phyloP scores from a whole-genome alignment of 345 rosid genomes.

The Eucalyptus cloeziana region DNA sequence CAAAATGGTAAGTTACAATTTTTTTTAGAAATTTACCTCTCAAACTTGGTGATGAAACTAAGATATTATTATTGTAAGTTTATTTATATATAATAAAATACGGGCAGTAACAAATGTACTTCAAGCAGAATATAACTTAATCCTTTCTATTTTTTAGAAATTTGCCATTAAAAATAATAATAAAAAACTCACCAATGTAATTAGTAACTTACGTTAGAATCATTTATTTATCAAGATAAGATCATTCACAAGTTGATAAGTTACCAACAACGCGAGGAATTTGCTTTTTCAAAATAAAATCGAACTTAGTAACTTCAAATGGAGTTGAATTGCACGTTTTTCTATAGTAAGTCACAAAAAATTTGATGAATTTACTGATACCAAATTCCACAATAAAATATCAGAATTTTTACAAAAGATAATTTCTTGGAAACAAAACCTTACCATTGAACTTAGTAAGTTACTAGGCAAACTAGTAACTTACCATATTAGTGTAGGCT shows the following conservation, averaged over 20 bases:
- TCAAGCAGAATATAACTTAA: too few relatives aligned
- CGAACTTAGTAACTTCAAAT: not conserved
- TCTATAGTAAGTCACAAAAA: not conserved
- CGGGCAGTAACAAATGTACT: too few relatives aligned
- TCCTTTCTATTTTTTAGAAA: not conserved
- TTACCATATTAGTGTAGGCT: not conserved
- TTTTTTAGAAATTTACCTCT: not conserved
- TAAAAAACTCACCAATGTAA: not conserved
- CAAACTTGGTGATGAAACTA: not conserved
- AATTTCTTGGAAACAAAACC: not conserved
- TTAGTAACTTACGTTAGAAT: not conserved
- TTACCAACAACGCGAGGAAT: not conserved
- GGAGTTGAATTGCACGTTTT: not conserved
- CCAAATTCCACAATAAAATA: not conserved
- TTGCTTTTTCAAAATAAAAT: too few relatives aligned
- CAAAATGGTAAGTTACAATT: not conserved
- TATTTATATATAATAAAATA: too few relatives aligned
- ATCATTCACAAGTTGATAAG: not conserved
- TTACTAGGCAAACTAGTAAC: not conserved
- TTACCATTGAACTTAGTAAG: not conserved
- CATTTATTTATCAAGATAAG: not conserved
- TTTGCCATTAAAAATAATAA: too few relatives aligned
- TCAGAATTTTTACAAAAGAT: not conserved
- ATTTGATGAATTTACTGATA: not conserved
- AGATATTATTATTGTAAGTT: too few relatives aligned